phyloP scores from a whole-genome alignment of 139 green algal genomes.

The Zygnema circumcarinatum region DNA sequence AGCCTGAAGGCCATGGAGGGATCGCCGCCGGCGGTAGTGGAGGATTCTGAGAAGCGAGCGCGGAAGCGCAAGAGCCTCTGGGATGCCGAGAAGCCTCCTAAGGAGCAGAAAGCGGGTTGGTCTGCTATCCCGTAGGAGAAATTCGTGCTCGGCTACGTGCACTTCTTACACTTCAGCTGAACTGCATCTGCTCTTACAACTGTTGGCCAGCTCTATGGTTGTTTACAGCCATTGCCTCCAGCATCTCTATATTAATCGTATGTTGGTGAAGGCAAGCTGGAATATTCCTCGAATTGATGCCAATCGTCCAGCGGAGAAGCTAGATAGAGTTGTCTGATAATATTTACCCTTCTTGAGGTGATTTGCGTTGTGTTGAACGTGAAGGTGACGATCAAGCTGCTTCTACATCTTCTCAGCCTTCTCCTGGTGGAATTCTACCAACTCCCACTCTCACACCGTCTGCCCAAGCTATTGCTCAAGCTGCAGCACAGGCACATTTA shows the following conservation, averaged over 20 bases:
- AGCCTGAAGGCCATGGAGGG: no score
- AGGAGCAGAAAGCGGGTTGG: background rate
- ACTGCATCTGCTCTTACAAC: background rate
- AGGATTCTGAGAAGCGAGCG: slow-evolving; percentile 4
- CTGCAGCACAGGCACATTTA: slow-evolving; percentile 18
- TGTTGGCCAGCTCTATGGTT: no score
- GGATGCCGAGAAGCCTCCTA: slow-evolving; percentile 16
- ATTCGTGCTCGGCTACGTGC: background rate
- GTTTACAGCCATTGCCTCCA: no score
- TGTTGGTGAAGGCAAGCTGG: no score
- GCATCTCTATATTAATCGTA: no score
- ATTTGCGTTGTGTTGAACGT: no score
- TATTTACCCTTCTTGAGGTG: no score
- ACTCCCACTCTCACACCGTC: background rate
- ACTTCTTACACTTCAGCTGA: background rate
- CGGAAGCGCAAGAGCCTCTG: slow-evolving; percentile 35
- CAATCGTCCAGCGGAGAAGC: no score
- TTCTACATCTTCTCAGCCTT: background rate
- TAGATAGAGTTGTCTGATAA: no score
- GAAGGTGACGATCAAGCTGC: background rate
- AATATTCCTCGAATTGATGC: no score
- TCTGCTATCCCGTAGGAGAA: background rate
- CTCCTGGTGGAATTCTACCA: background rate
- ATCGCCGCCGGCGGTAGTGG: no score
- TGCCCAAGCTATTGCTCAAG: background rate